Evolutionary conservation across 2,329 filamentous ascomycete species (phyloP).

Genomic region (Escovopsis sp.): DNA sequence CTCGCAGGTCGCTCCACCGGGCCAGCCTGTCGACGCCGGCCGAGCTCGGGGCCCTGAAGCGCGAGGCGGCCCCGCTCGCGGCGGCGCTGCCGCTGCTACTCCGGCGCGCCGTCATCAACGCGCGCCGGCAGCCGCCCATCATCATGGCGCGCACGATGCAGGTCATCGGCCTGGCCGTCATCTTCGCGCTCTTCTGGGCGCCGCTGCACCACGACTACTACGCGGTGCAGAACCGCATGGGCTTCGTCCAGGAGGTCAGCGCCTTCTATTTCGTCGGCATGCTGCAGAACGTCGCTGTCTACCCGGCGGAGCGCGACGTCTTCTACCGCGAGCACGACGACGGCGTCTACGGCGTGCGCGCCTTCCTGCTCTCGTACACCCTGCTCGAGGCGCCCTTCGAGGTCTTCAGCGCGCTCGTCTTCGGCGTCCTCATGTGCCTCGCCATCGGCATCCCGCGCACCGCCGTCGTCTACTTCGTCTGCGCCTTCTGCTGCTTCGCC

Average conservation of each 20-base stretch:
- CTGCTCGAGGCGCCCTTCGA: constrained; percentile 59
- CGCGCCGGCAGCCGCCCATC: constrained; percentile 49
- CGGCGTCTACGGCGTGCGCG: constrained; percentile 53
- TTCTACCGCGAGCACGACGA: constrained; percentile 67
- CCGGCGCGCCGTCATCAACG: constrained; percentile 53
- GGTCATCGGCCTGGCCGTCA: constrained; percentile 46
- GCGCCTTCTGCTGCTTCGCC: constrained; percentile 54
- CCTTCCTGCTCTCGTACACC: constrained; percentile 57
- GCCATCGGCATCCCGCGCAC: constrained; percentile 51
- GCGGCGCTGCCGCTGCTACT: constrained; percentile 53
- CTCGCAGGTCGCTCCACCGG: constrained; percentile 28
- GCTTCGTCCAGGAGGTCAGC: constrained; percentile 56
- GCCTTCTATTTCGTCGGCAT: constrained; percentile 64
- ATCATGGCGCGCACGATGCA: constrained; percentile 53
- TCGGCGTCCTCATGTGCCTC: constrained; percentile 48
- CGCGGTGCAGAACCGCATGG: constrained; percentile 56
- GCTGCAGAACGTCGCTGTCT: constrained; percentile 64
- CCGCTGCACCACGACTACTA: constrained; percentile 55
- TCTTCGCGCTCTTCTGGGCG: constrained; percentile 54
- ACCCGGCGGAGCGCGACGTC: constrained; percentile 56
- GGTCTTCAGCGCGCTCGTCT: constrained; percentile 47
- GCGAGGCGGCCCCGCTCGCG: constrained; percentile 45
- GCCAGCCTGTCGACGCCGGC: constrained; percentile 48
- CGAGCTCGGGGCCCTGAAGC: constrained; percentile 54
- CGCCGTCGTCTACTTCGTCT: constrained; percentile 49